These are phyloP conservation scores for Linanthus parryae DNA, from an alignment of 148 eudicot genomes.

Conservation along the genomic window DNA sequence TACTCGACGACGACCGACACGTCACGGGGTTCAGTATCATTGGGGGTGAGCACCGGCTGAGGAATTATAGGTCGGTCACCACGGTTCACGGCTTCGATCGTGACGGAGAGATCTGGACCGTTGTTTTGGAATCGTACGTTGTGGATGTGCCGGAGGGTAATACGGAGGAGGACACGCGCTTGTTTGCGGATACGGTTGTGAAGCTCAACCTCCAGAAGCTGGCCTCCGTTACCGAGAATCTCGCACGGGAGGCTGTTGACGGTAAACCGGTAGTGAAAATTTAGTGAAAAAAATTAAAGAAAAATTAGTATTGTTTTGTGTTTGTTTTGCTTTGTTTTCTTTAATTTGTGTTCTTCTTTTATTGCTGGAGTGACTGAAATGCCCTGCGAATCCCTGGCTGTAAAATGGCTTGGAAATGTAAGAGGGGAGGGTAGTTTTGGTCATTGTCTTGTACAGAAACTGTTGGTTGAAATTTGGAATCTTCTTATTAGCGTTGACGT, in stretches of 20 bases:
- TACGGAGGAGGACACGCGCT: slow-evolving; percentile 68
- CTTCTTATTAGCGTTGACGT: no score
- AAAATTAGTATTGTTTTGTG: no score
- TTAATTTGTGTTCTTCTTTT: no score
- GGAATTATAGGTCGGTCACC: slow-evolving; percentile 44
- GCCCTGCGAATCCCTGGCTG: no score
- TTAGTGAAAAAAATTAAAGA: no score
- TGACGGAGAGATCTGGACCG: slow-evolving; percentile 27
- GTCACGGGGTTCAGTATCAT: slow-evolving; percentile 47
- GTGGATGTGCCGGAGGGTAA: slow-evolving; percentile 92
- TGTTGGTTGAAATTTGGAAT: no score
- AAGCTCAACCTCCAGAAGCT: slow-evolving; percentile 76
- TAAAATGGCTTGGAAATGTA: no score
- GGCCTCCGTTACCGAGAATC: slow-evolving; percentile 35
- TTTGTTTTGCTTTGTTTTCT: no score
- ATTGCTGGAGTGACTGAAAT: no score
- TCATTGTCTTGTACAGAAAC: no score
- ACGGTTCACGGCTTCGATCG: slow-evolving; percentile 33
- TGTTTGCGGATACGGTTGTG: slow-evolving; percentile 88
- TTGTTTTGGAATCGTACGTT: slow-evolving; percentile 68
- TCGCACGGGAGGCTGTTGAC: slow-evolving; percentile 26
- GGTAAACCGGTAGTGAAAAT: no score
- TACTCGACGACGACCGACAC: slow-evolving; percentile 35
- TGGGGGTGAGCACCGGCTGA: slow-evolving; percentile 50
- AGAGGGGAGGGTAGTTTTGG: no score